Percentiles rank a stretch among this genome's conserved stretches.
Conservation (phyloP, 202 grass and related monocot genomes). For the Digitaria exilis region DNA sequence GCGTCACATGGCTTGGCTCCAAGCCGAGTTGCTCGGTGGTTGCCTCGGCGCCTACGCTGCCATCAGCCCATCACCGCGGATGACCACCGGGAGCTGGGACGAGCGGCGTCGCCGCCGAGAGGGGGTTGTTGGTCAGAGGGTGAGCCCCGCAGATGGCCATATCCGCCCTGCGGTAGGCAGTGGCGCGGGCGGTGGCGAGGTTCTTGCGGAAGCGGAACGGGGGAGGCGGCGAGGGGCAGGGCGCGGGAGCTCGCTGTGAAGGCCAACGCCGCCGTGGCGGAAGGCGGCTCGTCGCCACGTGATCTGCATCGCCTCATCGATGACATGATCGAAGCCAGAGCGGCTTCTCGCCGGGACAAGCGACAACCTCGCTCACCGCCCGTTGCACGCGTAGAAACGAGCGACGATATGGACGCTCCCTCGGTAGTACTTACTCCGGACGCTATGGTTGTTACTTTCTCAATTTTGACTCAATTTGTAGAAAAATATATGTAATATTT, state of each 20-base stretch:
- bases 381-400: too few relatives aligned
- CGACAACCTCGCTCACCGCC: too few relatives aligned
- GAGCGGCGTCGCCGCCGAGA: too few relatives aligned
- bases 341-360: too few relatives aligned
- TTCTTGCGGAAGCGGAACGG: constrained; percentile 52
- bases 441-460: too few relatives aligned
- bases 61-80: constrained; percentile 1
- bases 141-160: constrained; percentile 51
- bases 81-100: constrained; percentile 26
- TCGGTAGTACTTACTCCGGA: too few relatives aligned
- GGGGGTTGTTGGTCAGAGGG: constrained; percentile 1
- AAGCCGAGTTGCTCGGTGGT: constrained; percentile 33
- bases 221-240: constrained; percentile 26
- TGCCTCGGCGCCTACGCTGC: constrained; percentile 35
- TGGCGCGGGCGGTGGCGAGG: constrained; percentile 34
- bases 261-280: constrained; percentile 40
- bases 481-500: too few relatives aligned
- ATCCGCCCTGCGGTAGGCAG: constrained; percentile 27
- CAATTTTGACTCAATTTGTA: too few relatives aligned
- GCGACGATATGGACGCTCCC: too few relatives aligned
- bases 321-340: constrained; percentile 38
- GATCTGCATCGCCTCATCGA: constrained; percentile 44
- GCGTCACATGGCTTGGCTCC: constrained; percentile 24
- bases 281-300: constrained; percentile 47
- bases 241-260: constrained; percentile 26